These are phyloP conservation scores for Xylariaceae sp. DNA, from an alignment of 2,329 filamentous ascomycete genomes.

Conservation along the genomic window DNA sequence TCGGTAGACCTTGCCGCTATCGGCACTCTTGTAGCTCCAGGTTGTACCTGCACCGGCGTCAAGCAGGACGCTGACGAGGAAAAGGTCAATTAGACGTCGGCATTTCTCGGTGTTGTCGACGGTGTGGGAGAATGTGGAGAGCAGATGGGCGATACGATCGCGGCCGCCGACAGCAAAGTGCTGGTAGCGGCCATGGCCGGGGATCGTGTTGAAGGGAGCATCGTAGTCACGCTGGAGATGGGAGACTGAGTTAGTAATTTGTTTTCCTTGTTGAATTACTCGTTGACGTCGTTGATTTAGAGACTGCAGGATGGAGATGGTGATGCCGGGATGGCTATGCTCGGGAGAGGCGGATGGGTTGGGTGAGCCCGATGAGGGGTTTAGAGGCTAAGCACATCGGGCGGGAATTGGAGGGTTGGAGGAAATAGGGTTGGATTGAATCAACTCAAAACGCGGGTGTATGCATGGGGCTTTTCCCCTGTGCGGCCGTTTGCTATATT, in stretches of 20 bases:
- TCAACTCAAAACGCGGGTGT: background rate
- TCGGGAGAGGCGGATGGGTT: background rate
- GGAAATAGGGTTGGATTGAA: background rate
- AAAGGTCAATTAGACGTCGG: constrained; percentile 54
- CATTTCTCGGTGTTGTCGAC: constrained; percentile 36
- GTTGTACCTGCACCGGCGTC: constrained; percentile 84
- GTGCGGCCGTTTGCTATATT: constrained; percentile 8
- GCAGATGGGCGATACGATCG: constrained; percentile 37
- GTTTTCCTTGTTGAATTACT: background rate
- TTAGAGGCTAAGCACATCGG: background rate
- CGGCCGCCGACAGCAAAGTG: constrained; percentile 55
- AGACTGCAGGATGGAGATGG: background rate
- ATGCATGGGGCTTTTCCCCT: constrained; percentile 18
- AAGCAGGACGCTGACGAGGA: constrained; percentile 70
- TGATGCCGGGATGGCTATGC: background rate
- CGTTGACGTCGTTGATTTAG: too few relatives aligned
- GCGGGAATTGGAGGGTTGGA: background rate
- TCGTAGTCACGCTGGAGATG: constrained; percentile 30
- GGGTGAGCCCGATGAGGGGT: constrained; percentile 1
- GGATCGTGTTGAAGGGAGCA: constrained; percentile 39
- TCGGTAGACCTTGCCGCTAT: constrained; percentile 75
- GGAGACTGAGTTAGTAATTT: constrained; percentile 1
- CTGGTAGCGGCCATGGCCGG: constrained; percentile 55
- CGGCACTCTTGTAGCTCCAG: constrained; percentile 90
- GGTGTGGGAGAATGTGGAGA: constrained; percentile 31